Base-by-base conservation (phyloP, 805 yeast genomes). In the Deakozyma indianensis region DNA sequence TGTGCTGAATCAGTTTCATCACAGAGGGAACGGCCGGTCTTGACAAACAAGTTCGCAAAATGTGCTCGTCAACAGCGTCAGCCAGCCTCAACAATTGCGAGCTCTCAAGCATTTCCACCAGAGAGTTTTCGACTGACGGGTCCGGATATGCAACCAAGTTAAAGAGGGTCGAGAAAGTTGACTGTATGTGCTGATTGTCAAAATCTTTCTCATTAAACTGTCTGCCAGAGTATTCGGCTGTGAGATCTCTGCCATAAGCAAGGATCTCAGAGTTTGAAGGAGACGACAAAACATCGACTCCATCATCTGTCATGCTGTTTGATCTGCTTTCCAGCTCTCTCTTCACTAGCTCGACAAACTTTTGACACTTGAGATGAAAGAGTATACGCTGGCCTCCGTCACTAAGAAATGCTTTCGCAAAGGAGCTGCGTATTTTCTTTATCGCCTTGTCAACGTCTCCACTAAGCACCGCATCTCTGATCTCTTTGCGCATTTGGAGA, bases 361-460 rank as follows among this genome's bases (percentile, higher is more conserved):
- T 67, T 22, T 68, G 57, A 47, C 76, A 68, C 24, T 62, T 51
- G 43, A 76, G 55, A 50, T 64, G 62, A 55, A 76, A 73, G 23
- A 58, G 43, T 20, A 73, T 56, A 16, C 54, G 55, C 9, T 55
- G 54, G 48, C 38, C 38, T 5, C 18, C 18, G 5, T 64, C 56
- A 2, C 55, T 49, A 5, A 47, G 46, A 40, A 73, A 59, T 7
- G 71, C 64, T 0, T 50, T 50, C 0, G 75, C 74, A 50, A 65
- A 72, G 22, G 62, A 58, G 2, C 55, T 42, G 2, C 62, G 56
- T 14, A 76, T 55, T 41, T 67, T 57, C 35, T 58, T 57, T 43
- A 70, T 50, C 16, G 72, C 71, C 20, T 59, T 63, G 35, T 68
- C 72, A 41, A 77, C 63, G 18, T 76, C 65, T 21, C 74, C 71